A percentile compares a stretch with the other conserved stretches of the same genome.
Conservation (phyloP, 2,329 filamentous ascomycete species). For the Karstenula rhodostoma region DNA sequence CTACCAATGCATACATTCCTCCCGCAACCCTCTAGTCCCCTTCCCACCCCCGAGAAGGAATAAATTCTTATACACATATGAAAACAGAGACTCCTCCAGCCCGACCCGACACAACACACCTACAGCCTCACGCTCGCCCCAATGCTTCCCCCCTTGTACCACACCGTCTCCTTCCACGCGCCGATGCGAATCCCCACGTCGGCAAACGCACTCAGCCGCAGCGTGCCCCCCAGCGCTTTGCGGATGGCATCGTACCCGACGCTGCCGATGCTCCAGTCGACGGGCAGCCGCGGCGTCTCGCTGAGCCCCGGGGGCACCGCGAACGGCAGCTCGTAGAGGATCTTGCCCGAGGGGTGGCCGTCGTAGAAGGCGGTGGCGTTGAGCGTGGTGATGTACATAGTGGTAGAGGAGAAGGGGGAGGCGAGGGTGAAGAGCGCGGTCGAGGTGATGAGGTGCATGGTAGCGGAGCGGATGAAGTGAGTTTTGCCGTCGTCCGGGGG, state of each 20-base stretch:
- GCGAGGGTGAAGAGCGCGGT: conserved; percentile 84
- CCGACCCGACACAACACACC: not conserved
- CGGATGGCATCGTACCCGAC: conserved; percentile 84
- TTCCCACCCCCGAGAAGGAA: not conserved
- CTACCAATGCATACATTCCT: not conserved
- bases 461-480: conserved; percentile 85
- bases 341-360: conserved; percentile 78
- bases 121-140: conserved; percentile 58
- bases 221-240: conserved; percentile 78
- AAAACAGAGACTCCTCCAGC: not conserved
- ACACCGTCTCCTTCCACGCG: conserved; percentile 73
- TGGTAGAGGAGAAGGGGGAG: conserved; percentile 78
- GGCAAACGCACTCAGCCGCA: conserved; percentile 82
- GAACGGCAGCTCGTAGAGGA: conserved; percentile 78
- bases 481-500: conserved; percentile 49
- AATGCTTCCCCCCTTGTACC: conserved; percentile 55
- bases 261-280: conserved; percentile 77
- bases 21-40: not conserved
- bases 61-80: conserved; percentile 3
- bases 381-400: conserved; percentile 78
- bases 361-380: conserved; percentile 90
- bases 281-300: conserved; percentile 78
- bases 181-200: conserved; percentile 78
- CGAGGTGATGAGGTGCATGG: conserved; percentile 84
- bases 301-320: conserved; percentile 77